Base-by-base conservation (phyloP, 495 filamentous ascomycete genomes). In the Tuber melanosporum region DNA sequence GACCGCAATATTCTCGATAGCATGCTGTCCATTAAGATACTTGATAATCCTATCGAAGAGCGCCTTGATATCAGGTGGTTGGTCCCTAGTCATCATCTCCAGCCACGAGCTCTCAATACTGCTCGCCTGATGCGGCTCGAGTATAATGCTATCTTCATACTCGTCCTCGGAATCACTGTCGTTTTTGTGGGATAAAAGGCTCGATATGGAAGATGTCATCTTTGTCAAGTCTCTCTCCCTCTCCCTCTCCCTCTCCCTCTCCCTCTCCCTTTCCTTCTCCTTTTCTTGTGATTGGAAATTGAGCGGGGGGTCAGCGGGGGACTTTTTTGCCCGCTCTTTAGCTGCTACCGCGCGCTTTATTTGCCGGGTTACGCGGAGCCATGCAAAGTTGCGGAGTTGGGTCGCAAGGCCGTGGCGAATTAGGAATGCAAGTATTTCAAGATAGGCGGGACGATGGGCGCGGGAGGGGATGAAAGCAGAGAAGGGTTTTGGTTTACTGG, bases 321-420 rank as follows among this genome's bases (percentile, higher is more conserved):
- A 44, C 17, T 42, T 46, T 42, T 41, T 66, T 14, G 14, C 14
- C 14, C 87, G 76, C 84, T 87, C 76, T 62, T 76, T 73, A 1
- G 71, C 70, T 32, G 71, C 74, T 72, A 88, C 88, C 0, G 84
- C 84, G 62, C 86, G 74, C 76, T 88, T 89, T 79, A 90, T 86
- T 46, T 87, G 84, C 0, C 86, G 84, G 0, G 87, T 84, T 14
- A 89, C 86, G 46, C 82, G 89, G 75, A 98, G 89, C 86, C 94
- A 94, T 4, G 91, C 93, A 81, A 95, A 98, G 20, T 92, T 92
- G 74, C 94, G 90, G 2, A 99, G 87, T 83, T 97, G 94, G 2
- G 91, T 95, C 0, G 97, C 95, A 91, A 95, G 97, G 42, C 94
- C 93, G 74, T 92, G 92, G 73, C 94, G 91, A 83, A 98, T 88